Base-by-base conservation (phyloP, 495 filamentous ascomycete species). In the Penicillium antarcticum region DNA sequence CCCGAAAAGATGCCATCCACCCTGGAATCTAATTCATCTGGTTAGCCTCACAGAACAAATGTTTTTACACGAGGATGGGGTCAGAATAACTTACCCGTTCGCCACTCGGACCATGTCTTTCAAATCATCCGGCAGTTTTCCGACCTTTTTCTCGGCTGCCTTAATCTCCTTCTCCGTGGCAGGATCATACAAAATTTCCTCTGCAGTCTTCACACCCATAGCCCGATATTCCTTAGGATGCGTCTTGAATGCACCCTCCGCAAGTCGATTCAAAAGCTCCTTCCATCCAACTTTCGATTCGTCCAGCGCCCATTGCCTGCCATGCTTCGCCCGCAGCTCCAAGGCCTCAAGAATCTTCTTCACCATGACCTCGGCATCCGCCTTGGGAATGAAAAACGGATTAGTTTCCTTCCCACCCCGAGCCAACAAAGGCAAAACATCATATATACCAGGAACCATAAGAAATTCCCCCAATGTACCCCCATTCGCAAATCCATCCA, bases 301-400 rank as follows among this genome's bases (percentile, higher is more conserved):
- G 18, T 43, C n/a, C 41, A 43, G 31, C n/a, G 23, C 41, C 41
- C 41, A 43, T 10, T 43, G 41, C 16, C 41, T 43, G 14, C 41
- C 41, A 32, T 43, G 26, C 10, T 31, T 29, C 4, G 24, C 26
- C 24, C 41, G 24, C 17, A 43, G 26, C 41, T 43, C 41, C 41
- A 43, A 21, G 1, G 24, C 41, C 18, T 24, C 41, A 32, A 17
- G 12, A 2, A 43, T 43, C 24, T 43, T 24, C 41, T 29, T 43
- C 24, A n/a, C 23, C 24, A 43, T 43, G 1, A 43, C 26, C 14
- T 31, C 41, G 1, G 41, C 41, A 12, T 43, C 41, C n/a, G 29
- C 41, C 13, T 43, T 43, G 2, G 41, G 13, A 13, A 43, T 43
- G 24, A 18, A 43, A 17, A 43, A 43, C 2, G 41, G 41, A 43